These are phyloP conservation scores for Prunella vulgaris DNA, from an alignment of 257 asterid genomes.

Conservation along the genomic window DNA sequence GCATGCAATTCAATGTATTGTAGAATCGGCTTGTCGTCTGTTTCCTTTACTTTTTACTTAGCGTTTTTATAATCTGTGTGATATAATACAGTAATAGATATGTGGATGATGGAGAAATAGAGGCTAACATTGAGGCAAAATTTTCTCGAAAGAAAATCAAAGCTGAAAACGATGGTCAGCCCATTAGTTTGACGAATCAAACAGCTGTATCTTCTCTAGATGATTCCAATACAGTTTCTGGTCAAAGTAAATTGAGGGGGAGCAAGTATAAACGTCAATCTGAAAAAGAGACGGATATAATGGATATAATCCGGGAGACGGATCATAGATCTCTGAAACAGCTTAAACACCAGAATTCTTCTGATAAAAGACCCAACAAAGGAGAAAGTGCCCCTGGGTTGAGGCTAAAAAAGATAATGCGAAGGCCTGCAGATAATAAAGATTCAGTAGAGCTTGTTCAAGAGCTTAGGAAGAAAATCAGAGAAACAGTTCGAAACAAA, in stretches of 20 bases:
- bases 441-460: constrained; percentile 67
- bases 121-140: constrained; percentile 37
- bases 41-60: background rate
- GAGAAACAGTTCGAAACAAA: constrained; percentile 79
- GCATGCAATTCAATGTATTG: background rate
- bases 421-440: constrained; percentile 60
- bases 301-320: constrained; percentile 68
- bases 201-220: constrained; percentile 32
- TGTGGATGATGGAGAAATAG: constrained; percentile 41
- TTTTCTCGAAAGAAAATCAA: constrained; percentile 51
- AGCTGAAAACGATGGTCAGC: constrained; percentile 37
- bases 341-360: constrained; percentile 28
- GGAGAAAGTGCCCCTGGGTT: constrained; percentile 56
- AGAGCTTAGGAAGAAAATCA: constrained; percentile 75
- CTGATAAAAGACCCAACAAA: constrained; percentile 36
- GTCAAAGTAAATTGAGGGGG: constrained; percentile 25
- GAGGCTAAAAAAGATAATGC: constrained; percentile 93
- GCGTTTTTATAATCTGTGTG: constrained; percentile 10
- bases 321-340: constrained; percentile 43
- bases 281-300: constrained; percentile 49
- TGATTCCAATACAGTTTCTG: constrained; percentile 23
- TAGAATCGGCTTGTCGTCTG: background rate
- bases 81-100: constrained; percentile 46
- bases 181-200: constrained; percentile 29
- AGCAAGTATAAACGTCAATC: constrained; percentile 26